Percentiles rank a stretch among this genome's conserved stretches.
Conservation (phyloP, 345 rosid genomes). For the Eucalyptus fibrosa region DNA sequence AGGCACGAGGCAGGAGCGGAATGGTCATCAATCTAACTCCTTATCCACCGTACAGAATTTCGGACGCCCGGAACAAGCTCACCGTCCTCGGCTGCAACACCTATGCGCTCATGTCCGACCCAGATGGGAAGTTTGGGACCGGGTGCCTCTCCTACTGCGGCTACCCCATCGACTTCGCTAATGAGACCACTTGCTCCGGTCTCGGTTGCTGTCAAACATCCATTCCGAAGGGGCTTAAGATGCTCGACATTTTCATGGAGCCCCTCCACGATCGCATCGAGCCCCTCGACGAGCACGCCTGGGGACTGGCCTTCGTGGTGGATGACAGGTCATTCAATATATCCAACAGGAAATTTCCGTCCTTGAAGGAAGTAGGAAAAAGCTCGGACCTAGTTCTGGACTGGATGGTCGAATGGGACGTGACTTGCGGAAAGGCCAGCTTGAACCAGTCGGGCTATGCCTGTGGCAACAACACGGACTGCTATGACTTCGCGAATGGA, state of each 20-base stretch:
- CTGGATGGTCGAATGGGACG: not conserved
- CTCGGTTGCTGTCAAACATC: not conserved
- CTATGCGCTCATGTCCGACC: not conserved
- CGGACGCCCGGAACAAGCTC: not conserved
- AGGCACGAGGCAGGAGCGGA: fast-evolving
- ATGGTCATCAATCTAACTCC: not conserved
- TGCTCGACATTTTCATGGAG: fast-evolving
- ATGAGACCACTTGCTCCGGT: not conserved
- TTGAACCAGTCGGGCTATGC: not conserved
- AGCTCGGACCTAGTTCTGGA: not conserved
- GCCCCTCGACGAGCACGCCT: not conserved
- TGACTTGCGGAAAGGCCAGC: not conserved
- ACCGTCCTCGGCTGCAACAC: not conserved
- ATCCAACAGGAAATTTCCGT: not conserved
- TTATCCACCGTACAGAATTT: not conserved
- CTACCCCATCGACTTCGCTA: not conserved
- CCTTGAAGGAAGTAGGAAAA: not conserved
- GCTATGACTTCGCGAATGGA: not conserved
- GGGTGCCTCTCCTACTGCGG: not conserved
- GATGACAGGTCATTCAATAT: not conserved
- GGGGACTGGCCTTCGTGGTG: not conserved
- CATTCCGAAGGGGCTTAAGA: not conserved
- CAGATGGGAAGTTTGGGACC: not conserved
- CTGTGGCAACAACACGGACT: not conserved
- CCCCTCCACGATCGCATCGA: not conserved